phyloP scores from a whole-genome alignment of 495 filamentous ascomycete species.

The Aspergillus cristatus region DNA sequence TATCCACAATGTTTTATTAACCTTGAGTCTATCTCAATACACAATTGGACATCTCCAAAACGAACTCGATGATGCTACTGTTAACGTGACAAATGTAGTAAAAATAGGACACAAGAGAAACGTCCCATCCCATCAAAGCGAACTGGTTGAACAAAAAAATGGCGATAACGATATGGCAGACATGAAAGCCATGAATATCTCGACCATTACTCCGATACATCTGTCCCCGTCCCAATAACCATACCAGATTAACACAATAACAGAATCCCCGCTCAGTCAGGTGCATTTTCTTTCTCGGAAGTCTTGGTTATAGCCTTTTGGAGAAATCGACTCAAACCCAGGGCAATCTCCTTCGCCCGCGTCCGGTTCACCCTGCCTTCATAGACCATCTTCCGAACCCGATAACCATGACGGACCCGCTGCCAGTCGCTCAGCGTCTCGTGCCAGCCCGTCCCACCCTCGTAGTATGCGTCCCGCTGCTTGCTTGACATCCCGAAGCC shows the following conservation, averaged over 20 bases:
- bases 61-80: neutral
- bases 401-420: slow-evolving; percentile 26
- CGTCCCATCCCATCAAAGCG: neutral
- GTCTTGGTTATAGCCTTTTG: slow-evolving; percentile 11
- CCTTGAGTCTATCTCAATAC: slow-evolving; percentile 16
- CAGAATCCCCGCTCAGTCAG: too few species aligned
- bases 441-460: slow-evolving; percentile 35
- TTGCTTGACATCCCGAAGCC: slow-evolving; percentile 26
- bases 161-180: neutral
- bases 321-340: slow-evolving; percentile 14
- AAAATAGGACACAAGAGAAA: slow-evolving; percentile 5
- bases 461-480: slow-evolving; percentile 31
- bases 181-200: slow-evolving; percentile 2
- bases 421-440: slow-evolving; percentile 36
- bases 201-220: slow-evolving; percentile 2
- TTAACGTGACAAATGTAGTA: slow-evolving; percentile 1
- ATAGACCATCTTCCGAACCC: slow-evolving; percentile 23
- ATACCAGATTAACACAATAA: too few species aligned
- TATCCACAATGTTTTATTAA: slow-evolving; percentile 23
- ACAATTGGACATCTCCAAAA: slow-evolving; percentile 14
- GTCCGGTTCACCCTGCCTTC: slow-evolving; percentile 30
- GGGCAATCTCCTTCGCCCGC: slow-evolving; percentile 20
- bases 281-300: too few species aligned
- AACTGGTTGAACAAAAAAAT: slow-evolving; percentile 10
- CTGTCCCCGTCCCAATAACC: neutral